Conservation (phyloP, 495 filamentous ascomycete genomes). For the Cladorrhinum samala region DNA sequence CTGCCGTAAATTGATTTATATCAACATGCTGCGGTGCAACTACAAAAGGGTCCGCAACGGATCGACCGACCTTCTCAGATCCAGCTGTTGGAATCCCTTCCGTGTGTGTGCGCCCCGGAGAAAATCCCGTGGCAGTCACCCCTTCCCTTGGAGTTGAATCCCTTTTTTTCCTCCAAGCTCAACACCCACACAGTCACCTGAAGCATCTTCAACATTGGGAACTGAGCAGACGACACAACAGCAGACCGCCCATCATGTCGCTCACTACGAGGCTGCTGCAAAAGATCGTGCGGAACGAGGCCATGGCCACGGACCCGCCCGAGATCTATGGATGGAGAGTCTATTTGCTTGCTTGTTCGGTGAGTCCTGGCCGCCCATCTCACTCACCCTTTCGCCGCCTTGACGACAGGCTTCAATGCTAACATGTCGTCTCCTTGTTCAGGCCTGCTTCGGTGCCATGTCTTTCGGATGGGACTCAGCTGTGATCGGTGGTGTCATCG, state of each 20-base stretch:
- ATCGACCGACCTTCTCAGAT: conserved; percentile 3
- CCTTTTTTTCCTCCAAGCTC: neutral
- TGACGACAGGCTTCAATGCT: no score
- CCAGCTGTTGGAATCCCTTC: neutral
- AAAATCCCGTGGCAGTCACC: conserved; percentile 1
- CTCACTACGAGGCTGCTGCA: conserved; percentile 40
- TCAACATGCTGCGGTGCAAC: conserved; percentile 11
- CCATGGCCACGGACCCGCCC: conserved; percentile 65
- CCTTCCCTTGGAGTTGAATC: neutral
- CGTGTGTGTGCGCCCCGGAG: no score
- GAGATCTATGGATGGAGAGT: conserved; percentile 79
- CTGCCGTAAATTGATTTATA: neutral
- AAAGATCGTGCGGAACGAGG: conserved; percentile 70
- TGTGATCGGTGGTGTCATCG: conserved; percentile 61
- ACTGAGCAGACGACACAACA: neutral
- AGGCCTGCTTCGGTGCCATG: conserved; percentile 75
- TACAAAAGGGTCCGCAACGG: conserved; percentile 18
- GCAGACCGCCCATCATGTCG: conserved; percentile 22
- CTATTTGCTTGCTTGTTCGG: conserved; percentile 61
- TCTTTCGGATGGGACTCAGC: conserved; percentile 62
- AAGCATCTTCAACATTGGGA: no score
- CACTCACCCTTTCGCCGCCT: no score
- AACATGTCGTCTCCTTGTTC: neutral
- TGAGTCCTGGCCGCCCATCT: conserved; percentile 29
- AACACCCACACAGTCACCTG: no score